Percentiles rank a stretch among this genome's conserved stretches.
phyloP scores from a whole-genome alignment of 176 grass and related monocot species.

The Melocanna baccifera region DNA sequence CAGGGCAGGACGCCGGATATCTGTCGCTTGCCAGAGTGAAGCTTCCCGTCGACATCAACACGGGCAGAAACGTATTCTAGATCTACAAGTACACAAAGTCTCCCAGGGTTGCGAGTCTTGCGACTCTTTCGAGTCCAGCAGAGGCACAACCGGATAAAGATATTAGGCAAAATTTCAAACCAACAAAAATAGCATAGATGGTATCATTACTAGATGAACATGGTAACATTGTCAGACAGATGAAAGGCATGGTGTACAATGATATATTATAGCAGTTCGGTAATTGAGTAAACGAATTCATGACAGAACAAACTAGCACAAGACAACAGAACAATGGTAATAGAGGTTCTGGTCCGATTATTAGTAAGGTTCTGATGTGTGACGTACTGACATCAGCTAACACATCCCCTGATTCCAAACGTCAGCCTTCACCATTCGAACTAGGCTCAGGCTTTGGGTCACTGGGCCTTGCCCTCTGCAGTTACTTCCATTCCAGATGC shows the following conservation, averaged over 20 bases:
- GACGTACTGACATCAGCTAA: slow-evolving; percentile 7
- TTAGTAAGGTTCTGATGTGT: slow-evolving; percentile 33
- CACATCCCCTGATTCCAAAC: slow-evolving; percentile 1
- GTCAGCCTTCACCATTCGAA: slow-evolving; percentile 26
- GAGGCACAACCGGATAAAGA: not conserved
- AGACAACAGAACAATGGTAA: slow-evolving; percentile 14
- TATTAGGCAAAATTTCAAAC: not conserved
- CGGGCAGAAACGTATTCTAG: not conserved
- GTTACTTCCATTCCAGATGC: slow-evolving; percentile 30
- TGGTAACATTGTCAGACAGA: slow-evolving; percentile 25
- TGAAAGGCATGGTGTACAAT: slow-evolving; percentile 29
- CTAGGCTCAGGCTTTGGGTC: slow-evolving; percentile 7
- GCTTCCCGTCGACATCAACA: not conserved
- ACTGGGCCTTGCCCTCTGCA: slow-evolving; percentile 47
- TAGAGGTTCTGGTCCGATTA: slow-evolving; percentile 31
- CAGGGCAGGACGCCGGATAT: not conserved
- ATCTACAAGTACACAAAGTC: not conserved
- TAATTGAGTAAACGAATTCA: slow-evolving; percentile 21
- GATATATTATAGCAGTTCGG: slow-evolving; percentile 1
- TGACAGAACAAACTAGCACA: slow-evolving; percentile 32
- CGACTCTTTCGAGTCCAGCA: not conserved
- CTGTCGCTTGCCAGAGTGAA: not conserved
- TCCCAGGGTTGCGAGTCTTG: not conserved
- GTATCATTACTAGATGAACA: slow-evolving; percentile 33
- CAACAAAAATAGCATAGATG: not conserved